Evolutionary conservation across 306 rosid species (phyloP), one percentile per base, ranked within the genome.

Genomic region (Leucaena leucocephala): DNA sequence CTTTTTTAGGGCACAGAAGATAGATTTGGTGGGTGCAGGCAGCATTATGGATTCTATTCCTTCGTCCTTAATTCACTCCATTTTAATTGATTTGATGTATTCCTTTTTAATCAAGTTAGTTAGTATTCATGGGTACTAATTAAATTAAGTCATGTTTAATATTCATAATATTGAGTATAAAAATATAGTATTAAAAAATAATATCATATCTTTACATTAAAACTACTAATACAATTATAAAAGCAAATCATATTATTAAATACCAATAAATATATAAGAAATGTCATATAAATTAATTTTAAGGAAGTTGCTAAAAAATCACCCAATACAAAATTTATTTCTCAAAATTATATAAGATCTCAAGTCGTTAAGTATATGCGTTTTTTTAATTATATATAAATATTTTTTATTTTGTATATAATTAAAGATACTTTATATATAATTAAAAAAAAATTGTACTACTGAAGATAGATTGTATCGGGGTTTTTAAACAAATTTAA

Each of bases 21-120:
- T 14, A 64, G 7, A 48, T 61, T 39, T 62, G 50, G 48, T 64
- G 80, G 72, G 44, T 73, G 75, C 78, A 82, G 44, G 74, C 78
- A 72, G 45, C 71, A 63, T 73, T 39, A 39, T 58, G 55, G 68
- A 59, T 35, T 57, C 70, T 2, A 69, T 59, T 72, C 27, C 52
- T 59, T 74, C 44, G 21, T 59, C 54, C 69, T 59, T 67, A 67
- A 73, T 83, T 27, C 54, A 70, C 61, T 74, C 8, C 62, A 69
- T 15, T 49, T 78, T 74, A 21, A 5, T 44, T 66, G 34, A 65
- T 69, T 75, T 42, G 14, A 52, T 45, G 40, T 10, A 64, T 76
- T 35, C 64, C 79, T 84, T 84, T 27, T 11, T 10, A 10, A 71
- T 13, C 13, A 71, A 65, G 27, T 65, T 65, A 17, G 0, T 54